A percentile compares a stretch with the other conserved stretches of the same genome.
Conservation (phyloP, 2,329 filamentous ascomycete genomes). For the Aspergillus nomiae region DNA sequence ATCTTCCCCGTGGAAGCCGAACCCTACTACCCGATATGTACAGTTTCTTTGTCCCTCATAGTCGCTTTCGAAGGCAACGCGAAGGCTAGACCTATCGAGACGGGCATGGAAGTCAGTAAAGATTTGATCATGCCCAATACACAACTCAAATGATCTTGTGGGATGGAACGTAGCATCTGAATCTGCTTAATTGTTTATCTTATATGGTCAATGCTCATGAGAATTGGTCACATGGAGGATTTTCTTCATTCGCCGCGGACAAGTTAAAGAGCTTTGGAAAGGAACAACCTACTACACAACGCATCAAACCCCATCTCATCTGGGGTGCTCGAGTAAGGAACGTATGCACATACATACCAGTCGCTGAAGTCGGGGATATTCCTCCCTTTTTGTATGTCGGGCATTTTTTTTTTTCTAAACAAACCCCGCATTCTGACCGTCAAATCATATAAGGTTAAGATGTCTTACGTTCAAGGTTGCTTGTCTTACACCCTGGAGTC, state of each 20-base stretch:
- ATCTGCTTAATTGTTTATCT: constrained; percentile 9
- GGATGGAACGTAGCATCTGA: constrained; percentile 2
- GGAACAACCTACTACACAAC: not conserved
- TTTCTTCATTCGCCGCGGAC: constrained; percentile 5
- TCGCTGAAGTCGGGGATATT: not conserved
- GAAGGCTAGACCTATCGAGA: not conserved
- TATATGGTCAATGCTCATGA: constrained; percentile 7
- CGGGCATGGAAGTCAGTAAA: not conserved
- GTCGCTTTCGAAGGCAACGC: not conserved
- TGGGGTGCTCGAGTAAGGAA: not conserved
- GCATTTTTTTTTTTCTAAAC: not conserved
- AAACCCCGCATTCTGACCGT: not conserved
- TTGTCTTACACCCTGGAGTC: not conserved
- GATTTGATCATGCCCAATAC: no score
- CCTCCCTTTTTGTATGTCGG: not conserved
- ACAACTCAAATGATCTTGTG: not conserved
- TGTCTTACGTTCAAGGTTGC: not conserved
- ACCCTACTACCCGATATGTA: not conserved
- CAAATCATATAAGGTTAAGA: not conserved
- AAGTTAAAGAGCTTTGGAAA: not conserved
- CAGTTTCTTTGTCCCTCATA: not conserved
- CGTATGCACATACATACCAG: not conserved
- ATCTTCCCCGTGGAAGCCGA: not conserved
- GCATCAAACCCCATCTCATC: not conserved
- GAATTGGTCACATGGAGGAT: not conserved